phyloP scores from a whole-genome alignment of 2,329 filamentous ascomycete genomes.

The Aureobasidium mangrovei region DNA sequence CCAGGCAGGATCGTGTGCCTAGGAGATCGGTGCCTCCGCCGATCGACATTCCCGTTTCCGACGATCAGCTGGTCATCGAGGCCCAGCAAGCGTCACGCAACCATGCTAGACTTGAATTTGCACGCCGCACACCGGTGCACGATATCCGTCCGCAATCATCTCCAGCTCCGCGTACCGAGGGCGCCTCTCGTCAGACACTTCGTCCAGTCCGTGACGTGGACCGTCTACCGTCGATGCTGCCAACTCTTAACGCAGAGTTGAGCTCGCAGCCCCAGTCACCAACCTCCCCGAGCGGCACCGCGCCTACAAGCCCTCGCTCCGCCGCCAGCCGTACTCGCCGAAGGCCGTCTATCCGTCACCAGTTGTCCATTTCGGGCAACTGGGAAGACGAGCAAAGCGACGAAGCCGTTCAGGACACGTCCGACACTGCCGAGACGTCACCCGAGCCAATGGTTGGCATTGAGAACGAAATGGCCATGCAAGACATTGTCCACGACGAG shows the following conservation, averaged over 20 bases:
- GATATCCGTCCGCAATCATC: slow-evolving; percentile 22
- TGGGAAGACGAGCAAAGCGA: slow-evolving; percentile 75
- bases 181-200: slow-evolving; percentile 33
- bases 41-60: slow-evolving; percentile 62
- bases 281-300: slow-evolving; percentile 68
- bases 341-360: slow-evolving; percentile 80
- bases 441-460: slow-evolving; percentile 67
- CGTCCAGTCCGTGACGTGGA: slow-evolving; percentile 75
- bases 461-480: slow-evolving; percentile 72
- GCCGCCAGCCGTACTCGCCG: slow-evolving; percentile 51
- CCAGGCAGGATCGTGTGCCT: slow-evolving; percentile 32
- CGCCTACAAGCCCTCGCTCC: slow-evolving; percentile 36
- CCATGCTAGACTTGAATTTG: slow-evolving; percentile 9
- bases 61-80: slow-evolving; percentile 6
- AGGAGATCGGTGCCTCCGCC: slow-evolving; percentile 71
- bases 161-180: slow-evolving; percentile 20
- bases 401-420: slow-evolving; percentile 61
- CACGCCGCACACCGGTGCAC: slow-evolving; percentile 9
- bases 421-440: slow-evolving; percentile 23
- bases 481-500: slow-evolving; percentile 77
- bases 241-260: slow-evolving; percentile 58
- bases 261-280: slow-evolving; percentile 88
- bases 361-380: slow-evolving; percentile 71
- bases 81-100: background rate
- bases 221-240: slow-evolving; percentile 72